Conservation (phyloP, 2,329 filamentous ascomycete genomes). For the Teratosphaeria pseudoeucalypti region DNA sequence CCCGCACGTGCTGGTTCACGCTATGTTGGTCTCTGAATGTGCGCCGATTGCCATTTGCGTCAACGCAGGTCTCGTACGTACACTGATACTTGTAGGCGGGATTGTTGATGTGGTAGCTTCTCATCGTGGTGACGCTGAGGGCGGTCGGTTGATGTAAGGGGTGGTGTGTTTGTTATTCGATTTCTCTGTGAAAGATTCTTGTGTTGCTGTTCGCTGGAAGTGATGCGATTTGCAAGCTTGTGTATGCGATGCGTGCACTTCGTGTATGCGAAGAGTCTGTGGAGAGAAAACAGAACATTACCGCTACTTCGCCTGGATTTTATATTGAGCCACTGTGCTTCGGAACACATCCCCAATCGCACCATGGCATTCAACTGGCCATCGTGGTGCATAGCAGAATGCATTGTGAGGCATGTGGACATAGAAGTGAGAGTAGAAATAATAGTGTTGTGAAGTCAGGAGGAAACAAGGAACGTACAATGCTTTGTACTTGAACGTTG, state of each 20-base stretch:
- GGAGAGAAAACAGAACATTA: not conserved
- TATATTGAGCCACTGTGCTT: not conserved
- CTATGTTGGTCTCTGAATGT: not conserved
- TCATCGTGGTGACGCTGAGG: not conserved
- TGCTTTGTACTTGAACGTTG: not conserved
- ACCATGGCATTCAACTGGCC: not conserved
- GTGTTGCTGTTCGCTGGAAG: not conserved
- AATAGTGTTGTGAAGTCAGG: not conserved
- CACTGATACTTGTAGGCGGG: not conserved
- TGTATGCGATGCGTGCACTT: not conserved
- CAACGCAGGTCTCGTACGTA: not conserved
- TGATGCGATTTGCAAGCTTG: not conserved
- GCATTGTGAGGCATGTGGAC: not conserved
- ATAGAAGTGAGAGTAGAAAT: not conserved
- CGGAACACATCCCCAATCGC: not conserved
- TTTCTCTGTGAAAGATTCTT: not conserved
- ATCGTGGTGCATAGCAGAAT: not conserved
- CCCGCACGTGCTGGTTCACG: not conserved
- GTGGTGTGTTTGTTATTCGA: not conserved
- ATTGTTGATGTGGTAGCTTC: not conserved
- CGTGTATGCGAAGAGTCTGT: not conserved
- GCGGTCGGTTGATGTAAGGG: not conserved
- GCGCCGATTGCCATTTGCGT: not conserved
- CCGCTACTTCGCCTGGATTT: not conserved
- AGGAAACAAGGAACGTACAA: not conserved